Conservation (phyloP, 768 basidiomycete genomes). For the Hygrophoropsis aurantiaca region DNA sequence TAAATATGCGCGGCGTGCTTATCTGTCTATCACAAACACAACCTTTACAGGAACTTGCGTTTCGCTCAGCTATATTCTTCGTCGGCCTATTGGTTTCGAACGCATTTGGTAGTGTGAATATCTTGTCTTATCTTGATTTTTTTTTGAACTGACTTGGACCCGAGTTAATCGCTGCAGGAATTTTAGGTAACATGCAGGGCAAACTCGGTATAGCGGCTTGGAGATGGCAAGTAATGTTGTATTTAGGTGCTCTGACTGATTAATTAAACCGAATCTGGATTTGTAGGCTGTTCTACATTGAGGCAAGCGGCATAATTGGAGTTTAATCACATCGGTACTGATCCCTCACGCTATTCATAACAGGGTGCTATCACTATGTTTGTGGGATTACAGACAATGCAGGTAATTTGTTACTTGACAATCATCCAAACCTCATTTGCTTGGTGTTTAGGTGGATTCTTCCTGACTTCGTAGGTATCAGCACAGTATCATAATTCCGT, state of each 20-base stretch:
- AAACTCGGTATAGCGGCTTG: conserved; percentile 65
- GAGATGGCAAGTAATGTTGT: conserved; percentile 45
- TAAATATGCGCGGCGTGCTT: not conserved
- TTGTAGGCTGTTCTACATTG: conserved; percentile 69
- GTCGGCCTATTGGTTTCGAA: conserved; percentile 59
- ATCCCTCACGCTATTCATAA: too few species aligned
- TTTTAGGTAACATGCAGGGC: conserved; percentile 68
- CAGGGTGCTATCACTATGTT: conserved; percentile 64
- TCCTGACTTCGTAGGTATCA: conserved; percentile 53
- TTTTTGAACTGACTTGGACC: not conserved
- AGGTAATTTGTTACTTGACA: conserved; percentile 1
- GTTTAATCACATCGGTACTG: too few species aligned
- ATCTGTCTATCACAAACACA: not conserved
- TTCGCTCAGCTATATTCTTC: conserved; percentile 62
- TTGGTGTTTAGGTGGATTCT: conserved; percentile 47
- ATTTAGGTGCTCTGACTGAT: too few species aligned
- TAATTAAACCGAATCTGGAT: not conserved
- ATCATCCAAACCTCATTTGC: not conserved
- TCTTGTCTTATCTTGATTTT: not conserved
- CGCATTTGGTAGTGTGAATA: conserved; percentile 62
- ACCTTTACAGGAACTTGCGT: conserved; percentile 52
- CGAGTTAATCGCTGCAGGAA: conserved; percentile 71
- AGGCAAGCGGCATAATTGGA: conserved; percentile 35
- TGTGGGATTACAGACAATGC: conserved; percentile 58
- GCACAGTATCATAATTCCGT: not conserved